Evolutionary conservation across 129 eudicot species (phyloP), one percentile per base, ranked within the genome.

Genomic region (Rutidosis leptorrhynchoides): DNA sequence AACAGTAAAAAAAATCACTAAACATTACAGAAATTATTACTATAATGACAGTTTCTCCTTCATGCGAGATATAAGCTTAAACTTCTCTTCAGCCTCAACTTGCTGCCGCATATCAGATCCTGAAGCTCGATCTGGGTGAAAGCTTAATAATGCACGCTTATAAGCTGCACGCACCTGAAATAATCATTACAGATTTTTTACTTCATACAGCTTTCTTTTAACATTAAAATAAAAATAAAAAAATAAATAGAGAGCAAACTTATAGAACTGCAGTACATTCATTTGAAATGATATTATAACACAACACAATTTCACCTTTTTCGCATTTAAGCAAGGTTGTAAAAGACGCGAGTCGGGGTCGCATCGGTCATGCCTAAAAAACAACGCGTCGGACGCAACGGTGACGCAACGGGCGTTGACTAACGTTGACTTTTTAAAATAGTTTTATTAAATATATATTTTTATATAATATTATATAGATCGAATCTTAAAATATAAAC

Each of bases 11-110:
- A 5, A 26, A 58, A 24, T 27, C 33, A 15, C 22, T 16, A 16
- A 57, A 58, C 69, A 67, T 67, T 67, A 75, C 63, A 58, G 0
- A 49, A 19, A 21, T 65, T 49, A 64, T 11, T 4, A 27, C 21
- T 62, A 75, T 33, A 68, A 25, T 1, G 80, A 61, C 40, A 80
- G 79, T 58, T 83, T 93, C 64, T 82, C 96, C 85, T 88, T 93
- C 85, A 88, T 80, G 70, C 90, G 90, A 63, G 77, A 78, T 21
- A 93, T 80, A 67, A 93, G 96, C 86, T 93, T 93, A 78, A 93
- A 93, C 73, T 82, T 93, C 62, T 93, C 98, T 74, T 93, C 98
- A 4, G 98, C 89, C 77, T 93, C 98, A 4, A 93, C 98, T 64
- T 83, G 96, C 68, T 80, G 84, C 1, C 80, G 87, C 68, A 88